Evolutionary conservation across 2,329 filamentous ascomycete species (phyloP).

Genomic region (Keithomyces neogunnii): DNA sequence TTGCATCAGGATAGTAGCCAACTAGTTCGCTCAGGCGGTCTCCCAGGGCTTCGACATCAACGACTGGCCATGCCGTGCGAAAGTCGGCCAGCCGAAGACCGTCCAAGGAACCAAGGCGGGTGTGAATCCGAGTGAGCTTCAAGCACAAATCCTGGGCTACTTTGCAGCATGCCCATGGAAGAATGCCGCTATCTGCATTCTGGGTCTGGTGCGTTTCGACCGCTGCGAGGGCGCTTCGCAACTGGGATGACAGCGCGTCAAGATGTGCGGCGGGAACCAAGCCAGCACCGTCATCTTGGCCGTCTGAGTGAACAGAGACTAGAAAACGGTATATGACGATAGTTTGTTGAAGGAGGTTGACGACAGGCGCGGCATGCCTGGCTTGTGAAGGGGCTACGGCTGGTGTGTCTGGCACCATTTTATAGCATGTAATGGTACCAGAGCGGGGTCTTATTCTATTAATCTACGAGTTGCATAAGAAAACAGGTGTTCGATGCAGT

Average conservation of each 20-base stretch:
- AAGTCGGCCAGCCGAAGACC: slow-evolving; percentile 5
- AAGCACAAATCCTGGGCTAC: slow-evolving; percentile 17
- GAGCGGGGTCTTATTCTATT: slow-evolving; percentile 3
- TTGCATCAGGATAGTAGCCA: neutral
- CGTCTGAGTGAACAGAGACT: slow-evolving; percentile 4
- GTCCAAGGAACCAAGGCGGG: neutral
- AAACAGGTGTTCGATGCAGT: too few species aligned
- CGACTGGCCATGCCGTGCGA: slow-evolving; percentile 11
- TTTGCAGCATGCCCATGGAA: slow-evolving; percentile 13
- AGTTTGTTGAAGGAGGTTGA: slow-evolving; percentile 12
- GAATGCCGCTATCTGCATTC: neutral
- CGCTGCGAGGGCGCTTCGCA: too few species aligned
- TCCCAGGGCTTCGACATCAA: slow-evolving; percentile 11
- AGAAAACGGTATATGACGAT: slow-evolving; percentile 8
- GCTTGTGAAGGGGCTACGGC: neutral
- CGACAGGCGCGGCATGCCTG: slow-evolving; percentile 6
- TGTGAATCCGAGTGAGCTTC: slow-evolving; percentile 11
- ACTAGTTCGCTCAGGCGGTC: slow-evolving; percentile 12
- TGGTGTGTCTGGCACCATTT: slow-evolving; percentile 18
- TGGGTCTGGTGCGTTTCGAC: neutral
- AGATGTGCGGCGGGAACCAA: too few species aligned
- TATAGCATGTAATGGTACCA: slow-evolving; percentile 21
- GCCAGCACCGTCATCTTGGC: too few species aligned
- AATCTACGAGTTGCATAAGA: neutral
- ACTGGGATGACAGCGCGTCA: too few species aligned